Base-by-base conservation (phyloP, 2,329 filamentous ascomycete genomes). In the Sporothrix sp. region DNA sequence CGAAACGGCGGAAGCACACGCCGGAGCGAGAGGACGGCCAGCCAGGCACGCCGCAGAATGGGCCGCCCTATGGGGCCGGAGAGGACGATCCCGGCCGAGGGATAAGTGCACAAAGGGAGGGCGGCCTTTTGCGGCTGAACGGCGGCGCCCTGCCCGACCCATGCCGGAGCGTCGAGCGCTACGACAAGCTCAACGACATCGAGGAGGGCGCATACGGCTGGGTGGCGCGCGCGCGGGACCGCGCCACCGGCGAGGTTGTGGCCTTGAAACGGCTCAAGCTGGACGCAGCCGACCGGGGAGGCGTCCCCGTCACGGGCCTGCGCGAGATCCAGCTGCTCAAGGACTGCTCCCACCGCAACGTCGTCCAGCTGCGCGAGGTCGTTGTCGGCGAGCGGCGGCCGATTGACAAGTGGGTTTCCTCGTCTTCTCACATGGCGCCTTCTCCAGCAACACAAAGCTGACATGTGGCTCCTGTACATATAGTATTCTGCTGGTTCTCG, bases 121-220 rank as follows among this genome's bases (percentile, higher is more conserved):
- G 77, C 2, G 79, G 75, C 56, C 71, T 95, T 2, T 67, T 96
- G 37, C 81, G 85, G 10, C 90, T 94, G 62, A 76, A 84, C 9
- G 72, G 74, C 13, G 76, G 78, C 9, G 66, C 71, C 58, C 95
- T 89, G 81, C 76, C 79, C 46, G 73, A 70, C 11, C 52, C 54
- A 52, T 85, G 84, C 62, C 76, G 85, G 54, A 86, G 86, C 63
- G 84, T 95, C 23, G 85, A 91, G 62, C 84, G 87, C 62, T 98
- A 90, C 68, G 87, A 96, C 61, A 85, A 87, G 58, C 74, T 98
- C 52, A 98, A 98, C 66, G 86, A 93, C 64, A 98, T 98, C 61
- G 93, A 97, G 67, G 93, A 98, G 70, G 93, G 93, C 32, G 89
- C 89, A 8, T 98, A 98, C 66, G 93, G 93, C 40, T 91, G 84